Percentiles rank a stretch among this genome's conserved stretches.
phyloP scores from a whole-genome alignment of 768 basidiomycete genomes.

The Lactarius akahatsu region DNA sequence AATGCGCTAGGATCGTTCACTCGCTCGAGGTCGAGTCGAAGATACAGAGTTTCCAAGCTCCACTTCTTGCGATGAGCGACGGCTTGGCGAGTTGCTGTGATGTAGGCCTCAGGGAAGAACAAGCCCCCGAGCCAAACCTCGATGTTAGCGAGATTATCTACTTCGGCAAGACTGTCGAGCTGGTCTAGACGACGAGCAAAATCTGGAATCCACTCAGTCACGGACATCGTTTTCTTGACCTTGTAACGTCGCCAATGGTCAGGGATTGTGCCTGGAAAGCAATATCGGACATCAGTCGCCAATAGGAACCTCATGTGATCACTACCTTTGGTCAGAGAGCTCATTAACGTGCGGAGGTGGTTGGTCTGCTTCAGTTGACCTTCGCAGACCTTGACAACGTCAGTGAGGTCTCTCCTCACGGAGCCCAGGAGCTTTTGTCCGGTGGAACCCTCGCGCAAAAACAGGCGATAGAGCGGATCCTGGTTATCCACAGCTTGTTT shows the following conservation, averaged over 20 bases:
- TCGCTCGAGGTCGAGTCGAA: conserved; percentile 79
- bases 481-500: conserved; percentile 68
- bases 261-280: conserved; percentile 74
- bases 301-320: conserved; percentile 12
- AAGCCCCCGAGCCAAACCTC: conserved; percentile 92
- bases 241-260: conserved; percentile 88
- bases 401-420: conserved; percentile 76
- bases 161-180: conserved; percentile 65
- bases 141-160: conserved; percentile 63
- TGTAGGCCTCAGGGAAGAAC: conserved; percentile 95
- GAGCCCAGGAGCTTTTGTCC: conserved; percentile 75
- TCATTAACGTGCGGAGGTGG: conserved; percentile 89
- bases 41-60: conserved; percentile 85
- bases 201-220: conserved; percentile 84
- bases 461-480: conserved; percentile 87
- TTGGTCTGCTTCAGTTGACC: conserved; percentile 95
- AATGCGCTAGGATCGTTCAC: conserved; percentile 78
- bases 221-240: conserved; percentile 75
- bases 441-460: conserved; percentile 81
- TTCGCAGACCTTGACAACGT: conserved; percentile 81
- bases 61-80: conserved; percentile 90
- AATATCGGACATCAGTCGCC: conserved; percentile 25
- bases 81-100: conserved; percentile 95
- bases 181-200: conserved; percentile 79
- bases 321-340: conserved; percentile 83